Evolutionary conservation across 192 early-diverging fungal genomes (phyloP), one percentile per base, ranked within the genome.

Genomic region (Coemansia sp.): DNA sequence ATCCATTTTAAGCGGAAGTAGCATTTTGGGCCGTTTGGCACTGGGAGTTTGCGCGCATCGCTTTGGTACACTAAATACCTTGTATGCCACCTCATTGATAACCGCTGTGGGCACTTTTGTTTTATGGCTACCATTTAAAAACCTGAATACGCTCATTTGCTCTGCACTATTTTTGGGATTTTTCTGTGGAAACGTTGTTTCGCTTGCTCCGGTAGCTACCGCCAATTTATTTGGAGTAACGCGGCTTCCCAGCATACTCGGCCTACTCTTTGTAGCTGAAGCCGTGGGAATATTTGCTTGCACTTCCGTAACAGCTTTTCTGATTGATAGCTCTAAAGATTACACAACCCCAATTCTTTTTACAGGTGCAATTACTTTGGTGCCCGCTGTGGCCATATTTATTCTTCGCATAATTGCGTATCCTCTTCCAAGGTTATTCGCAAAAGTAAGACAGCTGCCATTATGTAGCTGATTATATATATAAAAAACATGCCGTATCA

Each of bases 151-250:
- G 9, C 50, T 77, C 20, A 49, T 63, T 20, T 57, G 55, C 0
- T 48, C 62, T 3, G 67, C 53, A 3, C 39, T 61, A 2, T n/a
- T 77, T 0, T 77, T 63, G 55, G 71, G 71, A 5, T 74, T 74
- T 37, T 63, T 43, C 14, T 63, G 60, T 15, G 65, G 65, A n/a
- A 61, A 52, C 20, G 42, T 77, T 23, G 63, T 77, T 6, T 57
- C 58, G 1, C 50, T 67, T n/a, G 36, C 66, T 18, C 73, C 67
- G 1, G 63, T 61, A 10, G 57, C 61, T 14, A 59, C 60, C 12
- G 68, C 63, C 30, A 62, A 66, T 21, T 20, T 65, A 18, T 70
- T 70, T 70, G 63, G 68, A 13, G 44, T 61, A 39, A 44, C 47
- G 28, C 41, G 68, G 3, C 58, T 77, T 16, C 51, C 63, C 1